phyloP scores from a whole-genome alignment of 2,329 filamentous ascomycete species.

The Blumeria graminis region DNA sequence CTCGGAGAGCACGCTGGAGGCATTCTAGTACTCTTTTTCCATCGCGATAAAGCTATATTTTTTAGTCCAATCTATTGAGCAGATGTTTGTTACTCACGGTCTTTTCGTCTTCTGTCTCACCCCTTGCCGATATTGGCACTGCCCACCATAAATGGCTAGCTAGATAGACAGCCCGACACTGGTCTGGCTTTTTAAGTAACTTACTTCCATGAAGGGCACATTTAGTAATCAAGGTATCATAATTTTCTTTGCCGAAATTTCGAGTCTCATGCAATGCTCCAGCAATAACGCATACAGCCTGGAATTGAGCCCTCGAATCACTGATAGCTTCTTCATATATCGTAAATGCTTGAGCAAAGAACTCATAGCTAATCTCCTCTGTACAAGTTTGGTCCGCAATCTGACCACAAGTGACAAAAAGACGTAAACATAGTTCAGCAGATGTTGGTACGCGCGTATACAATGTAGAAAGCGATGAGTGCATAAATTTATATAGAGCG shows the following conservation, averaged over 20 bases:
- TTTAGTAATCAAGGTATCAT: conserved; percentile 95
- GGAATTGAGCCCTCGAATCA: conserved; percentile 90
- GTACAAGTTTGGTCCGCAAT: conserved; percentile 77
- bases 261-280: conserved; percentile 70
- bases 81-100: conserved; percentile 27
- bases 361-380: conserved; percentile 93
- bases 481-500: conserved; percentile 84
- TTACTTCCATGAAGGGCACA: conserved; percentile 93
- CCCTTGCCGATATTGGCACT: conserved; percentile 54
- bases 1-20: conserved; percentile 77
- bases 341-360: conserved; percentile 93
- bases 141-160: conserved; percentile 98
- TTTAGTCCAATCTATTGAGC: conserved; percentile 6
- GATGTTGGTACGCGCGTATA: conserved; percentile 67
- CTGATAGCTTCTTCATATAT: conserved; percentile 93
- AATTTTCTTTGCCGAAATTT: conserved; percentile 89
- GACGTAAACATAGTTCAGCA: conserved; percentile 65
- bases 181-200: conserved; percentile 88
- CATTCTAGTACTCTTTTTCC: conserved; percentile 94
- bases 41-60: conserved; percentile 64
- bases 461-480: conserved; percentile 62
- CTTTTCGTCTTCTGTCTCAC: conserved; percentile 63
- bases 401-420: conserved; percentile 82
- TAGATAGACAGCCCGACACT: conserved; percentile 87
- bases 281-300: conserved; percentile 86